A percentile compares a stretch with the other conserved stretches of the same genome.
Evolutionary conservation across 192 early-diverging fungal genomes (phyloP).

Genomic region (Backusella liffmaniae): DNA sequence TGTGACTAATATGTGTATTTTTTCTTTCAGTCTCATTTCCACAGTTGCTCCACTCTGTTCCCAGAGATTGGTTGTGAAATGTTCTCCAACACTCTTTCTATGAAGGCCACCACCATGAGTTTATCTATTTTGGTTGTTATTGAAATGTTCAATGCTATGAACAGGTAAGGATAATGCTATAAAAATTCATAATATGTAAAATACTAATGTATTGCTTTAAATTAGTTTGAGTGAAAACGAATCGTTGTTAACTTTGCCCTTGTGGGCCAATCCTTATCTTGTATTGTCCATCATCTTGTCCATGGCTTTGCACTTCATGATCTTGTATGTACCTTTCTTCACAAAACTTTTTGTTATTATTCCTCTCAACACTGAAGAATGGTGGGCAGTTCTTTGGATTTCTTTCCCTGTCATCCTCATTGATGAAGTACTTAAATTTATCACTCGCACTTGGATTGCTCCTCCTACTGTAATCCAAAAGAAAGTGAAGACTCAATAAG

Average conservation of each 20-base stretch:
- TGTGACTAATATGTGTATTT: no score
- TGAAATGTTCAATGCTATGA: constrained; percentile 99
- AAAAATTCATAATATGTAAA: not conserved
- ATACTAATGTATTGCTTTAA: not conserved
- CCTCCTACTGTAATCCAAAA: constrained; percentile 27
- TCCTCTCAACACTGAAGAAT: constrained; percentile 84
- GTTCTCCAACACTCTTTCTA: constrained; percentile 76
- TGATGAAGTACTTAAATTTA: constrained; percentile 87
- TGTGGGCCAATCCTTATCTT: constrained; percentile 91
- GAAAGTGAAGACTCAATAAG: constrained; percentile 28
- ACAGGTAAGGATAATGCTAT: constrained; percentile 50
- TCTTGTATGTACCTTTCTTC: constrained; percentile 98
- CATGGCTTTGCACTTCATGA: constrained; percentile 93
- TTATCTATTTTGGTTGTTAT: constrained; percentile 95
- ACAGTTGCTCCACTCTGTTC: constrained; percentile 83
- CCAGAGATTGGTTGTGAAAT: constrained; percentile 93
- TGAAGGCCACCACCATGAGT: constrained; percentile 92
- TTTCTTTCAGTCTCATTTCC: constrained; percentile 77
- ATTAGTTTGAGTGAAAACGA: constrained; percentile 88
- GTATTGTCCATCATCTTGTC: constrained; percentile 80
- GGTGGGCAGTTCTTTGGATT: constrained; percentile 87
- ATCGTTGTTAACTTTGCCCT: constrained; percentile 83
- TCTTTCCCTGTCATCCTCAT: constrained; percentile 89
- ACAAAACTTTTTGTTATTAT: constrained; percentile 87
- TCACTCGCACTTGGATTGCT: constrained; percentile 36